Percentiles rank a stretch among this genome's conserved stretches.
Conservation (phyloP, 2,329 filamentous ascomycete genomes). For the Colletotrichum sidae region DNA sequence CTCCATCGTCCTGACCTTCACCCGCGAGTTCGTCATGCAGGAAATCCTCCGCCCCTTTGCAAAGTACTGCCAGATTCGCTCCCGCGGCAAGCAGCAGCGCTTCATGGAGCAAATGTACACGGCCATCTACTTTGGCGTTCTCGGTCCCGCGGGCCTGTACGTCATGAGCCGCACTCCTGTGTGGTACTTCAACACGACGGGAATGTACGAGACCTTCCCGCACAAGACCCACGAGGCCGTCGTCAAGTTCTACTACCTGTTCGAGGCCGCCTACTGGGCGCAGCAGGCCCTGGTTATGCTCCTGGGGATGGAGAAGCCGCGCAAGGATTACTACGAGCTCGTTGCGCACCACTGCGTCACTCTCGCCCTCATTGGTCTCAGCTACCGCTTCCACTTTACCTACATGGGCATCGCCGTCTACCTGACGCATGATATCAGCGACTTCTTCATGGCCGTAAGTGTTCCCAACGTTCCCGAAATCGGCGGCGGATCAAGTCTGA, state of each 20-base stretch:
- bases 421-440: constrained; percentile 79
- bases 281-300: constrained; percentile 79
- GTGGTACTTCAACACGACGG: constrained; percentile 80
- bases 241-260: constrained; percentile 81
- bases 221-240: constrained; percentile 72
- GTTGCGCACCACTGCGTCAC: constrained; percentile 80
- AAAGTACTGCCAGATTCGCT: constrained; percentile 66
- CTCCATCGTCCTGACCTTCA: constrained; percentile 77
- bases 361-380: constrained; percentile 72
- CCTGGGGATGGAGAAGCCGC: constrained; percentile 76
- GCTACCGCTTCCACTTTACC: constrained; percentile 82
- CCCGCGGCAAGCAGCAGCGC: constrained; percentile 72
- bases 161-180: constrained; percentile 77
- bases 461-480: background rate
- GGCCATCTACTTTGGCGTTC: constrained; percentile 75
- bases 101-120: constrained; percentile 85
- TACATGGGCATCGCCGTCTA: constrained; percentile 81
- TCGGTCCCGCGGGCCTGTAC: constrained; percentile 75
- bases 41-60: constrained; percentile 74
- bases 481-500: background rate
- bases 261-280: constrained; percentile 80
- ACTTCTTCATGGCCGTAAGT: constrained; percentile 80
- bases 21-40: constrained; percentile 81
- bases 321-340: constrained; percentile 81
- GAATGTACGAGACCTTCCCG: constrained; percentile 79